Conservation (phyloP, 345 rosid genomes). For the Sisymbrium altissimum region DNA sequence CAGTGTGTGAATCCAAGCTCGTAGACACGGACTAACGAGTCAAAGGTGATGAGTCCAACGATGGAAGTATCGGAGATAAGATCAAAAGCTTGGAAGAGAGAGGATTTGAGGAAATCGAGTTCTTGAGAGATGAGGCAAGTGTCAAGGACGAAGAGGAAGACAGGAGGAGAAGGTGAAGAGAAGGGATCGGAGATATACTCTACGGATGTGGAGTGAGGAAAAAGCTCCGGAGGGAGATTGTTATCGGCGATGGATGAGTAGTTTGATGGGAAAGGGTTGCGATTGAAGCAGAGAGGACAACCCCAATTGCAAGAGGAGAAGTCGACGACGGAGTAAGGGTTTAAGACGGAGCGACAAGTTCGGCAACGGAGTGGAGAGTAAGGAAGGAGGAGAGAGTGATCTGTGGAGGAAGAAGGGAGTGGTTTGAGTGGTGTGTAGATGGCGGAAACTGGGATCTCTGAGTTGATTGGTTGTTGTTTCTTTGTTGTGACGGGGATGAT, state of each 20-base stretch:
- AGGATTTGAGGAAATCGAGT: slow-evolving; percentile 67
- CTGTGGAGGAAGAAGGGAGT: slow-evolving; percentile 39
- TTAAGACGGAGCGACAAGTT: slow-evolving; percentile 78
- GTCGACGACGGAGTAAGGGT: slow-evolving; percentile 79
- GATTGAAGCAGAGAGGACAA: slow-evolving; percentile 91
- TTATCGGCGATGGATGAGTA: slow-evolving; percentile 76
- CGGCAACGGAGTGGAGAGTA: slow-evolving; percentile 93
- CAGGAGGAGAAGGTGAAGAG: slow-evolving; percentile 53
- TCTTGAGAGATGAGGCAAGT: slow-evolving; percentile 88
- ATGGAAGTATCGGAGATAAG: slow-evolving; percentile 70
- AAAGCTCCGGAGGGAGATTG: slow-evolving; percentile 89
- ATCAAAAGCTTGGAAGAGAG: slow-evolving; percentile 74
- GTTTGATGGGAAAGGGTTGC: slow-evolving; percentile 75
- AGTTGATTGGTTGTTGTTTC: slow-evolving; percentile 54
- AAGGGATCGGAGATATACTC: slow-evolving; percentile 57
- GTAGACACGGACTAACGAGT: slow-evolving; percentile 71
- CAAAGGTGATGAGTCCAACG: slow-evolving; percentile 80
- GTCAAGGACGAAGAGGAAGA: slow-evolving; percentile 77
- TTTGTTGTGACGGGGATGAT: slow-evolving; percentile 66
- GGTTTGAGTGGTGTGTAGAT: slow-evolving; percentile 77
- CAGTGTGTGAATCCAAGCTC: slow-evolving; percentile 77
- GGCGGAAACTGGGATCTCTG: slow-evolving; percentile 79
- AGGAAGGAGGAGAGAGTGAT: slow-evolving; percentile 58
- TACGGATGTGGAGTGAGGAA: slow-evolving; percentile 79
- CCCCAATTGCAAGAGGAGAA: slow-evolving; percentile 82